phyloP scores from a whole-genome alignment of 176 grass and related monocot genomes.

The Carex cristatella region DNA sequence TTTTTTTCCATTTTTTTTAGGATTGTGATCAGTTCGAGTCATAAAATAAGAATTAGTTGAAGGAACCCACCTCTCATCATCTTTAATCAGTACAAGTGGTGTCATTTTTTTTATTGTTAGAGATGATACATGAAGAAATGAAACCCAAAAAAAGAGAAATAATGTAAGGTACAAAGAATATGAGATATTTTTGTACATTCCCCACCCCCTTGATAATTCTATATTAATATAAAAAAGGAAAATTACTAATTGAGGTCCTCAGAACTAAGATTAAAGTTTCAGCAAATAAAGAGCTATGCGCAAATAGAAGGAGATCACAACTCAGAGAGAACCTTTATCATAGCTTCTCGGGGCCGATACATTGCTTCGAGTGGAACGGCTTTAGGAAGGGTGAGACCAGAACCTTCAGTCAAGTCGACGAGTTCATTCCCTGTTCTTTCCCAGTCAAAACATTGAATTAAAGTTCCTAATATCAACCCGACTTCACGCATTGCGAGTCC shows the following conservation, averaged over 20 bases:
- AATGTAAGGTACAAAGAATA: too few relatives aligned
- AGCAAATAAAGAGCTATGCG: background rate
- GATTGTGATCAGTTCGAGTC: too few relatives aligned
- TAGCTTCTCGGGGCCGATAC: conserved; percentile 11
- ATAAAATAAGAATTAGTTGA: too few relatives aligned
- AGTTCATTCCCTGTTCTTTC: conserved; percentile 5
- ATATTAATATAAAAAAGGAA: background rate
- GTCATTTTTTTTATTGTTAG: too few relatives aligned
- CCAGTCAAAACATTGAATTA: conserved; percentile 35
- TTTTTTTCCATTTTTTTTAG: too few relatives aligned
- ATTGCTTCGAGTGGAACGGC: conserved; percentile 12
- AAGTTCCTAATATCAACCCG: conserved; percentile 14
- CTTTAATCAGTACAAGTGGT: too few relatives aligned
- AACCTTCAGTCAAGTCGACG: conserved; percentile 19
- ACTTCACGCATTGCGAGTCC: conserved; percentile 22
- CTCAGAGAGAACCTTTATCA: conserved; percentile 12
- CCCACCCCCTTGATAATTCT: too few relatives aligned
- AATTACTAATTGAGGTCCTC: background rate
- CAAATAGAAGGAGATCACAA: background rate
- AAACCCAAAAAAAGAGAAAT: too few relatives aligned
- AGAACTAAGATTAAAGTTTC: background rate
- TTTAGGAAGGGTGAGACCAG: conserved; percentile 27
- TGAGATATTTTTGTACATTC: too few relatives aligned
- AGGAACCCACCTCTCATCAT: too few relatives aligned
- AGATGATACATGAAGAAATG: too few relatives aligned